Conservation (phyloP, 1,139 yeast species). For the Geotrichum bryndzae region DNA sequence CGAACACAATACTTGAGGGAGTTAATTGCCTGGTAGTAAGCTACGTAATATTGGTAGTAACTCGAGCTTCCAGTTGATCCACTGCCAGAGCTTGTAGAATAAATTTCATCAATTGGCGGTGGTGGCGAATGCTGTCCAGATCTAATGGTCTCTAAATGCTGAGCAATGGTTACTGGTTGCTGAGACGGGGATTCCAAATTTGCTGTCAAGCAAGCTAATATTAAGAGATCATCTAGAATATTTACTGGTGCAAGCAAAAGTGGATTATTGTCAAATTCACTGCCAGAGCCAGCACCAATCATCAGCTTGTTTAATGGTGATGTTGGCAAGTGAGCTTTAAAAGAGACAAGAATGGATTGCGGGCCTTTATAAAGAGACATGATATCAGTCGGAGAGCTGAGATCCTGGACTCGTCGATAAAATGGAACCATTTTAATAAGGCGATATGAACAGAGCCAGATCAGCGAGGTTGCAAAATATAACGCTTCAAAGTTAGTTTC, state of each 20-base stretch:
- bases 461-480: constrained; percentile 11
- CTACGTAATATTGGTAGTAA: neutral
- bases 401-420: neutral
- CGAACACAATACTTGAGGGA: constrained; percentile 2
- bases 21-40: neutral
- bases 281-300: neutral
- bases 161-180: neutral
- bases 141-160: neutral
- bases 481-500: constrained; percentile 12
- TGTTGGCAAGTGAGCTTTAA: constrained; percentile 3
- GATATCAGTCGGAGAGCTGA: constrained; percentile 6
- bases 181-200: neutral
- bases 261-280: neutral
- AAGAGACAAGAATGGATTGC: constrained; percentile 2
- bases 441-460: constrained; percentile 14
- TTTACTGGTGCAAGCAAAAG: neutral
- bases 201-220: neutral
- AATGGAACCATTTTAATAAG: constrained; percentile 9
- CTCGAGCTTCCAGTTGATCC: neutral
- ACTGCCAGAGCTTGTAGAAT: neutral
- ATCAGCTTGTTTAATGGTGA: constrained; percentile 2
- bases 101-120: neutral
- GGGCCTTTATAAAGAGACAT: constrained; percentile 12
- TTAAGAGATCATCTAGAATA: constrained; percentile 2
- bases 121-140: neutral